Evolutionary conservation across 305 asterid species (phyloP).

Genomic region (Fraxinus latifolia): DNA sequence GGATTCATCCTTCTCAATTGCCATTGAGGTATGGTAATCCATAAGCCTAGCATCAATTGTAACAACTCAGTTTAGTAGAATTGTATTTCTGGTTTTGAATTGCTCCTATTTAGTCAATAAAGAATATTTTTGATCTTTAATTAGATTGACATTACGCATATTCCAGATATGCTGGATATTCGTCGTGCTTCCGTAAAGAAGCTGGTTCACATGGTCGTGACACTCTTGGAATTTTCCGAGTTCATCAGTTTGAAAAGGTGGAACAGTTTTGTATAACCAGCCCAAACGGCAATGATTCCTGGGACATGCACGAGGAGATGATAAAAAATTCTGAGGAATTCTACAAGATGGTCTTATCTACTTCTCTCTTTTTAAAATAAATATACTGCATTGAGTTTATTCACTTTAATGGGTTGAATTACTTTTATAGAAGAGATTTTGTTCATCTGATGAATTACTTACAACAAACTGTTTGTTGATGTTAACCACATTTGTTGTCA

Average conservation of each 20-base stretch:
- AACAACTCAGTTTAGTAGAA: neutral
- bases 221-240: constrained; percentile 88
- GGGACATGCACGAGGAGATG: constrained; percentile 96
- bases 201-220: constrained; percentile 97
- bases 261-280: constrained; percentile 87
- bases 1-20: constrained; percentile 87
- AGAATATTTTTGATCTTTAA: neutral
- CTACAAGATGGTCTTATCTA: constrained; percentile 54
- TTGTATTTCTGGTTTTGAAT: constrained; percentile 15
- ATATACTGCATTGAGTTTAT: neutral
- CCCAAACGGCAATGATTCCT: constrained; percentile 74
- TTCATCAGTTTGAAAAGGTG: constrained; percentile 89
- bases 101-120: neutral
- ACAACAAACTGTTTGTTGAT: neutral
- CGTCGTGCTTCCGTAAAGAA: constrained; percentile 91
- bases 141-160: constrained; percentile 14
- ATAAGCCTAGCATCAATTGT: neutral
- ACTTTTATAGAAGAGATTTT: neutral
- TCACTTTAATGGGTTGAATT: neutral
- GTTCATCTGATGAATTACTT: neutral
- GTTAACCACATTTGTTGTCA: neutral
- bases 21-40: constrained; percentile 60
- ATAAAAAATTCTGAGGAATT: constrained; percentile 79
- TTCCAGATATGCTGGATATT: constrained; percentile 81
- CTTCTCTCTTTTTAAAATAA: neutral